A percentile compares a stretch with the other conserved stretches of the same genome.
Evolutionary conservation across 139 green algal genomes (phyloP).

Genomic region (Chlorokybus atmophyticus): DNA sequence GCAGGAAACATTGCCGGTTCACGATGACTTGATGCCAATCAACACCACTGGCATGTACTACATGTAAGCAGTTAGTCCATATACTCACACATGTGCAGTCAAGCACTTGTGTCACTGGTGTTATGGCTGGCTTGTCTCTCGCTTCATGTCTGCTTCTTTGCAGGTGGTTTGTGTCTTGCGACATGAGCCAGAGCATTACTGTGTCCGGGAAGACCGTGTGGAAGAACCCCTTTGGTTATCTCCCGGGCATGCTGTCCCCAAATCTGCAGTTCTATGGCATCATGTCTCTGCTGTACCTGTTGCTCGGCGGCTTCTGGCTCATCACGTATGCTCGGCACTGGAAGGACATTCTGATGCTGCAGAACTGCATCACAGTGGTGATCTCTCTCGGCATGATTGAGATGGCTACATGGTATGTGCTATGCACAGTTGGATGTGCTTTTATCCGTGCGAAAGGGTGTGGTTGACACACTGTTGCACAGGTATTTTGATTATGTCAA

Average conservation of each 20-base stretch:
- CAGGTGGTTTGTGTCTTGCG: slow-evolving; percentile 57
- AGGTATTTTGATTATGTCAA: slow-evolving; percentile 60
- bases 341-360: slow-evolving; percentile 40
- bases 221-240: slow-evolving; percentile 54
- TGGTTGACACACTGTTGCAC: no score
- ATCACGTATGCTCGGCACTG: slow-evolving; percentile 29
- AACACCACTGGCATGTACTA: slow-evolving; percentile 55
- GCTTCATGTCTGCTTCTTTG: no score
- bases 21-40: slow-evolving; percentile 35
- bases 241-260: slow-evolving; percentile 49
- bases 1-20: no score
- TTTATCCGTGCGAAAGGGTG: no score
- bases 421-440: no score
- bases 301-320: slow-evolving; percentile 31
- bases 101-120: no score
- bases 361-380: slow-evolving; percentile 49
- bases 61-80: no score
- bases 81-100: no score
- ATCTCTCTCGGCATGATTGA: slow-evolving; percentile 46
- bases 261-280: slow-evolving; percentile 43
- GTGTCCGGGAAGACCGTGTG: slow-evolving; percentile 42
- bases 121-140: no score
- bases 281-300: slow-evolving; percentile 35
- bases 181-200: slow-evolving; percentile 35
- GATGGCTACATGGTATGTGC: slow-evolving; percentile 46